A percentile compares a stretch with the other conserved stretches of the same genome.
Evolutionary conservation across 805 yeast species (phyloP).

Genomic region (Wickerhamomyces pijperi): DNA sequence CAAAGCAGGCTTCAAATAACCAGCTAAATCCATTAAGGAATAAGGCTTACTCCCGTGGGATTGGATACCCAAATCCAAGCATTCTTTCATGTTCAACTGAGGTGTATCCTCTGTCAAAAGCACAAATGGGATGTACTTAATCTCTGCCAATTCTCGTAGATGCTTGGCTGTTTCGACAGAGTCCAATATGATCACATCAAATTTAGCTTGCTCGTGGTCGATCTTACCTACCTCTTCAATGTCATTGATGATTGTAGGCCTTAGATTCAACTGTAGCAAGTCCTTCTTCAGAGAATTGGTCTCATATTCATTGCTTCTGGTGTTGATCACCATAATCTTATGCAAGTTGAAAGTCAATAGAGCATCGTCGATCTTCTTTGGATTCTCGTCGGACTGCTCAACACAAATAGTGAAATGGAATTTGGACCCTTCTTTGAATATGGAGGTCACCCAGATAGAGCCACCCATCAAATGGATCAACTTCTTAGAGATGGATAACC

Average conservation of each 20-base stretch:
- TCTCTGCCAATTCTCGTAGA: conserved; percentile 59
- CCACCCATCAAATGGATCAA: conserved; percentile 89
- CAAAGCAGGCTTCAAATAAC: conserved; percentile 73
- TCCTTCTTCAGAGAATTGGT: conserved; percentile 39
- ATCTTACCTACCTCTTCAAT: conserved; percentile 46
- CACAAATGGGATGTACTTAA: conserved; percentile 79
- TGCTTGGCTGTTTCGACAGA: conserved; percentile 63
- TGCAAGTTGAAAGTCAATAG: conserved; percentile 64
- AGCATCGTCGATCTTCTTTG: conserved; percentile 55
- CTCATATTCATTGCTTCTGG: conserved; percentile 43
- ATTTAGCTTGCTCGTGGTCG: conserved; percentile 34
- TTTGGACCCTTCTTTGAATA: conserved; percentile 71
- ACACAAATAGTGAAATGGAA: conserved; percentile 75
- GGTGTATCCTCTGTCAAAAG: conserved; percentile 67
- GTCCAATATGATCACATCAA: conserved; percentile 77
- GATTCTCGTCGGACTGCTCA: conserved; percentile 52
- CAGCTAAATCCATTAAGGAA: conserved; percentile 68
- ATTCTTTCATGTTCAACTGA: conserved; percentile 66
- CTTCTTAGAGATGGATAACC: conserved; percentile 78
- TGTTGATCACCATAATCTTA: conserved; percentile 58
- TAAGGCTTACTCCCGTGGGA: conserved; percentile 87
- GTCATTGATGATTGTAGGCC: conserved; percentile 47
- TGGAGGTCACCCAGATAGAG: conserved; percentile 82
- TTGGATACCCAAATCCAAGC: conserved; percentile 78
- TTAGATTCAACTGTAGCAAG: conserved; percentile 43